These are phyloP conservation scores for Cryphonectria naterciae DNA, from an alignment of 2,329 filamentous ascomycete genomes.

Conservation along the genomic window DNA sequence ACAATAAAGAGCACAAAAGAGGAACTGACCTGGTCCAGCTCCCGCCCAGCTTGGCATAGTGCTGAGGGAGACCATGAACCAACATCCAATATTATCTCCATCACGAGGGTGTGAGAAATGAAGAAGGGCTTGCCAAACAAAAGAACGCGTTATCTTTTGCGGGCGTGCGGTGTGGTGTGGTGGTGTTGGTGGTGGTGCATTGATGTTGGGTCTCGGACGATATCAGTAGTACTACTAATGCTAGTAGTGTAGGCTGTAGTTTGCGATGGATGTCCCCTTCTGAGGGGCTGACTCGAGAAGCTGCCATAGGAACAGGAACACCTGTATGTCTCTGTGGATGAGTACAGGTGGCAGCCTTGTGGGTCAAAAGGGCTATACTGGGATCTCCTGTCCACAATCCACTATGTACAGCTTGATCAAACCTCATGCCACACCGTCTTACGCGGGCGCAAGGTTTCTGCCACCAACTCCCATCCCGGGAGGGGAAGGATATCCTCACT, in stretches of 20 bases:
- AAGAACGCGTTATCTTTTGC: background rate
- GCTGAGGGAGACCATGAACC: conserved; percentile 21
- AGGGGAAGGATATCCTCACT: too few species aligned
- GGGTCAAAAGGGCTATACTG: background rate
- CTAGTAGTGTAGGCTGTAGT: background rate
- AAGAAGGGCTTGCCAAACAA: conserved; percentile 1
- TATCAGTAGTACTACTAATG: background rate
- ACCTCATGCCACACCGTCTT: conserved; percentile 2
- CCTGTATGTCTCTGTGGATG: background rate
- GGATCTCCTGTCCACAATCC: background rate
- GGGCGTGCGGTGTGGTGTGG: background rate
- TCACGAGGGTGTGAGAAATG: conserved; percentile 16
- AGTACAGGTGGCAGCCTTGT: conserved; percentile 6
- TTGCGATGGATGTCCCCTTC: background rate
- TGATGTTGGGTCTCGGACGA: background rate
- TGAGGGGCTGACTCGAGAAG: background rate
- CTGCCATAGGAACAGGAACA: background rate
- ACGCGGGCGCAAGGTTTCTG: background rate
- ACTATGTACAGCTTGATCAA: background rate
- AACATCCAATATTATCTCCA: conserved; percentile 27
- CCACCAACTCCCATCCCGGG: background rate
- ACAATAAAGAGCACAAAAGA: conserved; percentile 1
- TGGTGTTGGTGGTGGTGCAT: background rate
- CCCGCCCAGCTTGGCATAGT: conserved; percentile 20
- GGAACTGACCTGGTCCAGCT: background rate